Conservation (phyloP, 1,284 basidiomycete species). For the Exsudoporus floridanus region DNA sequence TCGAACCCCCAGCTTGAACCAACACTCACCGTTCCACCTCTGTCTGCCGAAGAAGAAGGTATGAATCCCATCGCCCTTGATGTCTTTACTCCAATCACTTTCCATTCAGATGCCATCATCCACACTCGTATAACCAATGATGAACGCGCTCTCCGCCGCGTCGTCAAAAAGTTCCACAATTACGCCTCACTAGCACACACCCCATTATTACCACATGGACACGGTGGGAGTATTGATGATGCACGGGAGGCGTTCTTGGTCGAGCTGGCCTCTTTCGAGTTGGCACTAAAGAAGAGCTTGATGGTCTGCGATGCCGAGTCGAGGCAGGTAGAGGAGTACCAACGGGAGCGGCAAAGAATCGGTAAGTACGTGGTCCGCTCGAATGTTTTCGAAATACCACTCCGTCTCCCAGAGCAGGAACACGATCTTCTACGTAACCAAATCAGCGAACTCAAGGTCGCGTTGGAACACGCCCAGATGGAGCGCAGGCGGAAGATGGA, state of each 20-base stretch:
- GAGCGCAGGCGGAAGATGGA: conserved; percentile 75
- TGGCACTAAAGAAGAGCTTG: conserved; percentile 68
- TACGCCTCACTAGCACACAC: conserved; percentile 60
- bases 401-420: conserved; percentile 55
- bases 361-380: conserved; percentile 44
- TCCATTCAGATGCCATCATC: conserved; percentile 63
- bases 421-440: conserved; percentile 62
- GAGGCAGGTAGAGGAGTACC: conserved; percentile 77
- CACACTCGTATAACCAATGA: conserved; percentile 76
- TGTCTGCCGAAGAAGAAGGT: conserved; percentile 70
- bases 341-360: conserved; percentile 65
- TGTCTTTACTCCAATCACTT: conserved; percentile 18
- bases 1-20: conserved; percentile 13
- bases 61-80: conserved; percentile 22
- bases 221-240: conserved; percentile 53
- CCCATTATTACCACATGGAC: conserved; percentile 41
- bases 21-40: conserved; percentile 40
- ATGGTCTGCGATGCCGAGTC: conserved; percentile 82
- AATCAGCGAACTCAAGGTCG: conserved; percentile 71
- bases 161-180: conserved; percentile 75
- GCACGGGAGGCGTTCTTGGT: conserved; percentile 74
- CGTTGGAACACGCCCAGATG: conserved; percentile 74
- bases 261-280: conserved; percentile 71
- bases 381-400: background rate
- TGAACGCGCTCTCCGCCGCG: conserved; percentile 66